Base-by-base conservation (phyloP, 192 early-diverging fungal species). In the Umbelopsis isabellina region DNA sequence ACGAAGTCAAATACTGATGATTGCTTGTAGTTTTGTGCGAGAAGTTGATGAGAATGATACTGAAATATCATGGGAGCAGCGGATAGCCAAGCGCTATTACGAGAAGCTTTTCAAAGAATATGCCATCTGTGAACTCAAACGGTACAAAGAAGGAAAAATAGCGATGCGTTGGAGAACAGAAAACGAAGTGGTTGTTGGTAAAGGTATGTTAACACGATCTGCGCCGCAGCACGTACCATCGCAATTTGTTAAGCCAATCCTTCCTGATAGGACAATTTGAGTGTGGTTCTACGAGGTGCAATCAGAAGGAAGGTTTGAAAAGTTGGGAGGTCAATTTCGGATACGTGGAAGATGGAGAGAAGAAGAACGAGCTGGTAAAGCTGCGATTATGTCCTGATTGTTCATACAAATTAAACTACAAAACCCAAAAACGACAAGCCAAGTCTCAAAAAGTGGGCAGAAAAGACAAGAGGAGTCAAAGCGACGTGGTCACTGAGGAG, bases 301-400 rank as follows among this genome's bases (percentile, higher is more conserved):
- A 80, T 20, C 65, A 76, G 6, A 71, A 65, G n/a, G 58, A 70
- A 13, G 73, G 76, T 5, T 74, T 95, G 18, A 73, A 84, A 44
- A 89, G 90, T 41, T 95, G 94, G 94, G 94, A 95, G 74, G 90
- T 95, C 13, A 93, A 93, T 69, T 95, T 95, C 74, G 88, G 72
- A 10, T 95, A 94, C 78, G 72, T 89, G 23, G 94, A 95, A 74
- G 83, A 82, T 55, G 85, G 84, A 0, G 80, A 87, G 67, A 82
- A 86, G 66, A 92, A 93, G 74, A 92, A 92, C 68, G 94, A 92
- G 5, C 75, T 95, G 50, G 92, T 94, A 44, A 95, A 95, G 69
- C 68, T 95, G 30, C 77, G 93, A 58, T 80, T 95, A 3, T 95
- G 94, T 65, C 76, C 77, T 0, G 66, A 64, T 4, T 95, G 94